Evolutionary conservation across 2,329 filamentous ascomycete genomes (phyloP).

Genomic region (Tolypocladium capitatum): DNA sequence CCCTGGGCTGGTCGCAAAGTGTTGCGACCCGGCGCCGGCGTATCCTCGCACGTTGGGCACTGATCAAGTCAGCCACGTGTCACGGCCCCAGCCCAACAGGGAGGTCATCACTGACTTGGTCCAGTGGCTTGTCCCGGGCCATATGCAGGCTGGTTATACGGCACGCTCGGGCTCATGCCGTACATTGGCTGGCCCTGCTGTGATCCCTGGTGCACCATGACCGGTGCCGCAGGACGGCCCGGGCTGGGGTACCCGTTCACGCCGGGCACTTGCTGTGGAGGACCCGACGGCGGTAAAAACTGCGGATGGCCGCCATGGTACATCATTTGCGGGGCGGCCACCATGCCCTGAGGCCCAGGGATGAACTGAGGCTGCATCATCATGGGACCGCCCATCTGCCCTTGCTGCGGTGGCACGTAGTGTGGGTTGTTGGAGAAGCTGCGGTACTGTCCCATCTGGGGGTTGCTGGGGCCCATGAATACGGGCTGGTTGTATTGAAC

Average conservation of each 20-base stretch:
- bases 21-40: constrained; percentile 43
- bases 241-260: constrained; percentile 80
- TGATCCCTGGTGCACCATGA: constrained; percentile 92
- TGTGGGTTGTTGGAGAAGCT: constrained; percentile 58
- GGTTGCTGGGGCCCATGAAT: constrained; percentile 55
- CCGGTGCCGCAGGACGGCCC: constrained; percentile 60
- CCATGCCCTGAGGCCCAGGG: constrained; percentile 56
- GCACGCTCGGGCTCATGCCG: constrained; percentile 63
- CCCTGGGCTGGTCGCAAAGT: constrained; percentile 53
- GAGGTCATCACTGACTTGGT: constrained; percentile 50
- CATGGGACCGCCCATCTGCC: constrained; percentile 63
- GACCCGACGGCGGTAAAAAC: constrained; percentile 48
- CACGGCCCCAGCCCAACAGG: constrained; percentile 3
- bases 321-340: constrained; percentile 65
- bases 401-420: constrained; percentile 57
- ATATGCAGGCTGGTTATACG: constrained; percentile 64
- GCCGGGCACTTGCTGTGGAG: constrained; percentile 47
- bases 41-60: constrained; percentile 50
- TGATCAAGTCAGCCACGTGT: constrained; percentile 27
- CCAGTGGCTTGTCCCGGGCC: constrained; percentile 51
- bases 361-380: constrained; percentile 76
- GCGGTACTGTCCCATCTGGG: constrained; percentile 57
- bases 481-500: constrained; percentile 61
- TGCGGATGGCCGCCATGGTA: constrained; percentile 54
- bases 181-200: constrained; percentile 75